phyloP scores from a whole-genome alignment of 257 asterid species.

The Paulownia fortunei region DNA sequence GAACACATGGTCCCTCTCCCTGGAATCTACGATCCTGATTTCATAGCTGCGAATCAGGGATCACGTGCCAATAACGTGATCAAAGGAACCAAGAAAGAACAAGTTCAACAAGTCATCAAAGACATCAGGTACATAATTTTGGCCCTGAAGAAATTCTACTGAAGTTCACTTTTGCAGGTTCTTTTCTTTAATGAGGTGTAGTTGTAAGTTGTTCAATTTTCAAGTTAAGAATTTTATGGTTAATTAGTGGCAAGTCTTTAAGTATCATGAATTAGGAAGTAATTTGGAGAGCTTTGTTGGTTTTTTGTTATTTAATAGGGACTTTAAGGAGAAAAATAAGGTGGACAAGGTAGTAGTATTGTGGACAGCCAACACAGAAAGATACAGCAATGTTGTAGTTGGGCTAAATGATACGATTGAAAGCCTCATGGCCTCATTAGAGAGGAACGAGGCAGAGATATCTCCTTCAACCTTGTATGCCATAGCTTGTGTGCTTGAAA shows the following conservation, averaged over 20 bases:
- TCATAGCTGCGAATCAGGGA: constrained; percentile 98
- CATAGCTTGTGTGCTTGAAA: constrained; percentile 81
- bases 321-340: constrained; percentile 84
- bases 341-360: constrained; percentile 86
- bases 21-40: constrained; percentile 92
- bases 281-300: neutral
- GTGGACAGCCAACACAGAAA: constrained; percentile 99
- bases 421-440: constrained; percentile 78
- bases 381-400: constrained; percentile 83
- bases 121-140: constrained; percentile 71
- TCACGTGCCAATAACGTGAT: constrained; percentile 87
- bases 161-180: too few species aligned
- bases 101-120: constrained; percentile 73
- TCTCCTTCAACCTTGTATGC: constrained; percentile 88
- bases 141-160: neutral
- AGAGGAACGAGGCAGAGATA: constrained; percentile 79
- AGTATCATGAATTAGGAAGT: too few species aligned
- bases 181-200: too few species aligned
- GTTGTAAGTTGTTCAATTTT: too few species aligned
- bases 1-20: constrained; percentile 99
- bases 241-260: too few species aligned
- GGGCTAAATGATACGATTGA: constrained; percentile 89
- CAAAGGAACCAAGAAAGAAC: constrained; percentile 88
- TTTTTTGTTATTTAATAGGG: constrained; percentile 50
- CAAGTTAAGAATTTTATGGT: too few species aligned